Conservation (phyloP, 2,329 filamentous ascomycete genomes). For the Neopestalotiopsis sp. region DNA sequence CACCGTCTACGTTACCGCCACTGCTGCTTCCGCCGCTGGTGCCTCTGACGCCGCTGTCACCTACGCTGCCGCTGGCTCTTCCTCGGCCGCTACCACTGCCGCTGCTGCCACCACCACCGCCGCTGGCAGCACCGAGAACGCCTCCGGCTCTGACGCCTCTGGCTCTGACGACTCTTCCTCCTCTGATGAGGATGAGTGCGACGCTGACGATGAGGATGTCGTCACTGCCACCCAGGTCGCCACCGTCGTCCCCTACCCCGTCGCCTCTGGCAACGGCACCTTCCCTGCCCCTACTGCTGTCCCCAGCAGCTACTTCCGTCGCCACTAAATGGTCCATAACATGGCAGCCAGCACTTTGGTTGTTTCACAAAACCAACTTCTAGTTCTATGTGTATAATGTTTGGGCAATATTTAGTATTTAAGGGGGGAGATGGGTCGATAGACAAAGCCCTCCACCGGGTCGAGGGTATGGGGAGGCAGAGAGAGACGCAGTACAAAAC, state of each 20-base stretch:
- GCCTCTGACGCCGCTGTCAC: background rate
- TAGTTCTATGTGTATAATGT: slow-evolving; percentile 19
- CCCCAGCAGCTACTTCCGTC: slow-evolving; percentile 40
- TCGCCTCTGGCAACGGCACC: slow-evolving; percentile 41
- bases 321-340: background rate
- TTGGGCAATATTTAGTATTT: slow-evolving; percentile 16
- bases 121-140: slow-evolving; percentile 21
- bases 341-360: slow-evolving; percentile 1
- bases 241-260: slow-evolving; percentile 47
- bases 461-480: slow-evolving; percentile 3
- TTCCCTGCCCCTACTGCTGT: slow-evolving; percentile 36
- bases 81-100: background rate
- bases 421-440: background rate
- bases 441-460: slow-evolving; percentile 7
- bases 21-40: slow-evolving; percentile 7
- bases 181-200: slow-evolving; percentile 27
- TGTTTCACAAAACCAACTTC: slow-evolving; percentile 4
- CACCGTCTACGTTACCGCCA: slow-evolving; percentile 15
- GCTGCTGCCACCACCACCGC: slow-evolving; percentile 7
- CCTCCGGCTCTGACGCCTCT: slow-evolving; percentile 25
- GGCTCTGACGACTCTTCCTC: slow-evolving; percentile 21
- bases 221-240: slow-evolving; percentile 37
- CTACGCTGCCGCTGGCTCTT: slow-evolving; percentile 2
- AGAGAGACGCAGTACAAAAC: background rate
- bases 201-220: slow-evolving; percentile 38